Conservation (phyloP, 2,329 filamentous ascomycete genomes). For the Aspergillus tanneri region DNA sequence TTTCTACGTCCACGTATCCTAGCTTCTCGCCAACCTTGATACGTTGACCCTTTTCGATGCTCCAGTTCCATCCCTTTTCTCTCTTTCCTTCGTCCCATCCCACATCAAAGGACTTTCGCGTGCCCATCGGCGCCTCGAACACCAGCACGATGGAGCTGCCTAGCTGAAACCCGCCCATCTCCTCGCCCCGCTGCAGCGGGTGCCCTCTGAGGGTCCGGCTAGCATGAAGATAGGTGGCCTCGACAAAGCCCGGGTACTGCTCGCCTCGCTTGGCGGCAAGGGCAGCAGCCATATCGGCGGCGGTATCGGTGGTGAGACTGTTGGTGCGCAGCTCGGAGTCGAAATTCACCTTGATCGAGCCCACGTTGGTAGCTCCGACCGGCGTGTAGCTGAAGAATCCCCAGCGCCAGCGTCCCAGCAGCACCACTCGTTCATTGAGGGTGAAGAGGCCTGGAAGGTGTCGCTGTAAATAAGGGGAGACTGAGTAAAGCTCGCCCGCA, state of each 20-base stretch:
- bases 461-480: constrained; percentile 90
- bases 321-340: constrained; percentile 92
- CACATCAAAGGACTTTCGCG: constrained; percentile 57
- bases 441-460: constrained; percentile 93
- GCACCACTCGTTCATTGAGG: constrained; percentile 90
- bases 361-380: constrained; percentile 95
- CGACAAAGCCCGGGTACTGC: constrained; percentile 83
- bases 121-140: constrained; percentile 82
- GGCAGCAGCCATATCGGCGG: constrained; percentile 80
- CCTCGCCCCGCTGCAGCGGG: constrained; percentile 80
- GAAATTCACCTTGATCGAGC: constrained; percentile 95
- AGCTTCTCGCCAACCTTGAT: constrained; percentile 87
- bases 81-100: constrained; percentile 58
- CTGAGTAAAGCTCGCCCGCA: constrained; percentile 90
- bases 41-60: constrained; percentile 79
- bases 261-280: constrained; percentile 74
- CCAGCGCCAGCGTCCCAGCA: constrained; percentile 91
- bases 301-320: constrained; percentile 86
- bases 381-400: constrained; percentile 97
- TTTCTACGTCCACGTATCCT: constrained; percentile 60
- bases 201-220: constrained; percentile 78
- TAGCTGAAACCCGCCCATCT: constrained; percentile 97
- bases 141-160: constrained; percentile 94
- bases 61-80: constrained; percentile 77
- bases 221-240: constrained; percentile 81